These are phyloP conservation scores for Clonostachys byssicola DNA, from an alignment of 2,329 filamentous ascomycete species.

Conservation along the genomic window DNA sequence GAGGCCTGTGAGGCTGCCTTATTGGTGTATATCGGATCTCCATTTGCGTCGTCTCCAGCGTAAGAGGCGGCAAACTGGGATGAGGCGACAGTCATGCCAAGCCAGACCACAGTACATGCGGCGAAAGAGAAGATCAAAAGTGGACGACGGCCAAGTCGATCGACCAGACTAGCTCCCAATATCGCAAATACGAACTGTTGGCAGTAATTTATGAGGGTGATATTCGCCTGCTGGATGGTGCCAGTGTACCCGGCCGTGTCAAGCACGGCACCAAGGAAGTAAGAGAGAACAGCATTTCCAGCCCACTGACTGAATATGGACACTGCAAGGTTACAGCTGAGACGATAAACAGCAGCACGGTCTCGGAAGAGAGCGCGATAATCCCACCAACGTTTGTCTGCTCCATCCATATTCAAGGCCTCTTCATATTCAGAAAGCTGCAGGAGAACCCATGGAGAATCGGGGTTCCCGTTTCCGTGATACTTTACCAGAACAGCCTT, in stretches of 20 bases:
- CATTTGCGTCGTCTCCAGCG: constrained; percentile 14
- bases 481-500: constrained; percentile 25
- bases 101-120: constrained; percentile 40
- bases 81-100: constrained; percentile 40
- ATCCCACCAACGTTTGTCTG: constrained; percentile 44
- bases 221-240: constrained; percentile 31
- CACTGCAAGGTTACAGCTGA: constrained; percentile 34
- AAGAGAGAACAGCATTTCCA: constrained; percentile 34
- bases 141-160: constrained; percentile 44
- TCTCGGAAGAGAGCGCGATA: constrained; percentile 37
- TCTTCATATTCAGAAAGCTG: constrained; percentile 39
- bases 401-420: constrained; percentile 34
- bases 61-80: constrained; percentile 25
- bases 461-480: constrained; percentile 36
- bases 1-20: constrained; percentile 32
- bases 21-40: constrained; percentile 16
- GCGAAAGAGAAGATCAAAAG: constrained; percentile 42
- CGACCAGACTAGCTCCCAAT: constrained; percentile 41
- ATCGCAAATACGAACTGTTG: constrained; percentile 43
- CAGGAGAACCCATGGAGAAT: constrained; percentile 21
- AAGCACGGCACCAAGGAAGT: constrained; percentile 45
- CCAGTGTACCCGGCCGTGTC: constrained; percentile 41
- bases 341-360: constrained; percentile 32
- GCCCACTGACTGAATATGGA: constrained; percentile 43
- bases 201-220: constrained; percentile 42